Evolutionary conservation across 2,329 filamentous ascomycete genomes (phyloP).

Genomic region (Ascochyta pisi): DNA sequence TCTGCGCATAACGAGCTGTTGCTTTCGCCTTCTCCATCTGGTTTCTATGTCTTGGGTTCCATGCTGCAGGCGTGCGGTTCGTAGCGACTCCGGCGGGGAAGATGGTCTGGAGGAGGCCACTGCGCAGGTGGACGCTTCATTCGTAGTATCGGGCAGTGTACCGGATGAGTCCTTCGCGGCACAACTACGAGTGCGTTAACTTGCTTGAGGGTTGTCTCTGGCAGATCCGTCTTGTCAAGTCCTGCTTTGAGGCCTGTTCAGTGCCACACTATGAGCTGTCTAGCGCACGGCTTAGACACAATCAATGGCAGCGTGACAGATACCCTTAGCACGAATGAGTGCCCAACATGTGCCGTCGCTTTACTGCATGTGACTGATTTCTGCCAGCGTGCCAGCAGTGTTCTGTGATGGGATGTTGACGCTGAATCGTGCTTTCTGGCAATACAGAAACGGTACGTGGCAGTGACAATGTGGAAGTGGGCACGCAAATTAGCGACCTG

Average conservation of each 20-base stretch:
- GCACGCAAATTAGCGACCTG: not conserved
- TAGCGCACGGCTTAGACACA: conserved; percentile 2
- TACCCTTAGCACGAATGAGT: not conserved
- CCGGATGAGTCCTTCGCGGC: not conserved
- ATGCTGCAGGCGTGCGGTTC: not conserved
- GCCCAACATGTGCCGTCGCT: not conserved
- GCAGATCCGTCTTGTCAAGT: not conserved
- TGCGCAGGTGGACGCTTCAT: not conserved
- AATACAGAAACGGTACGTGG: not conserved
- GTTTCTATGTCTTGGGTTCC: not conserved
- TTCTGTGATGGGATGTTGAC: not conserved
- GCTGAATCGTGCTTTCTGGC: not conserved
- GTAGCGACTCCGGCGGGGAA: not conserved
- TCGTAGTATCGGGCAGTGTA: not conserved
- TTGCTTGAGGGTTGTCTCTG: not conserved
- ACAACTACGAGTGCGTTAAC: not conserved
- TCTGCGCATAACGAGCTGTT: not conserved
- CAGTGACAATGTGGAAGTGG: not conserved
- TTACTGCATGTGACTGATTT: not conserved
- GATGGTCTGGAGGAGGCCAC: not conserved
- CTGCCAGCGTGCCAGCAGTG: not conserved
- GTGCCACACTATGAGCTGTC: not conserved
- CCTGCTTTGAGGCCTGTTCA: not conserved
- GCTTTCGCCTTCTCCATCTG: not conserved
- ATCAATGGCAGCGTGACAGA: not conserved